Base-by-base conservation (phyloP, 768 basidiomycete genomes). In the Royoungia palumana region DNA sequence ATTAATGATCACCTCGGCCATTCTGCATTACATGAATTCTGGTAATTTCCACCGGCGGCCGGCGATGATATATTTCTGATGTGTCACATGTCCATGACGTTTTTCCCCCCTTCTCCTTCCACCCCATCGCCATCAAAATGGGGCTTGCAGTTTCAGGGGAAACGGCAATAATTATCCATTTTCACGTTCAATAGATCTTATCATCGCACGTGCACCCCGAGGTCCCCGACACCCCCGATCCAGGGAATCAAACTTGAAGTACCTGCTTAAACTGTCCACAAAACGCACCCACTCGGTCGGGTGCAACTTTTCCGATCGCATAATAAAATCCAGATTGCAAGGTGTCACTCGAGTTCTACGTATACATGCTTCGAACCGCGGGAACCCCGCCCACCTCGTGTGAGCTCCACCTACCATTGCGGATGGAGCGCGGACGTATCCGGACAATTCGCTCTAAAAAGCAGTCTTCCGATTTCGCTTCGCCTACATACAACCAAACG, bases 391-490 rank as follows among this genome's bases (percentile, higher is more conserved):
- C 45, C 35, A 25, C 50, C 32, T 38, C 51, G 42, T 49, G 44
- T 20, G 35, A 41, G 30, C 13, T 32, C 20, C 14, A n/a, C n/a
- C n/a, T n/a, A n/a, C n/a, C n/a, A 28, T 8, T 47, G 43, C 41
- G 52, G 46, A 32, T 17, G 6, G 16, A 16, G 14, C 14, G 61
- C 44, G 54, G 49, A 44, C 35, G 36, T 45, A 24, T 17, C 16
- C 10, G 30, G 14, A 24, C 40, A 27, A 32, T 4, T 20, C 16
- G 17, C 38, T 44, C 47, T 46, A 51, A 43, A 46, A 42, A 50
- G 46, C n/a, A 4, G 8, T 41, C 47, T 51, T 54, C 54, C 24
- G 24, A 46, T 46, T 53, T 59, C 46, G 58, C 40, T 50, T 54
- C 51, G 35, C 61, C 44, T 39, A 43, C 34, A 34, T 40, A 38